Conservation (phyloP, 2,329 filamentous ascomycete genomes). For the Diaporthe nobilis region DNA sequence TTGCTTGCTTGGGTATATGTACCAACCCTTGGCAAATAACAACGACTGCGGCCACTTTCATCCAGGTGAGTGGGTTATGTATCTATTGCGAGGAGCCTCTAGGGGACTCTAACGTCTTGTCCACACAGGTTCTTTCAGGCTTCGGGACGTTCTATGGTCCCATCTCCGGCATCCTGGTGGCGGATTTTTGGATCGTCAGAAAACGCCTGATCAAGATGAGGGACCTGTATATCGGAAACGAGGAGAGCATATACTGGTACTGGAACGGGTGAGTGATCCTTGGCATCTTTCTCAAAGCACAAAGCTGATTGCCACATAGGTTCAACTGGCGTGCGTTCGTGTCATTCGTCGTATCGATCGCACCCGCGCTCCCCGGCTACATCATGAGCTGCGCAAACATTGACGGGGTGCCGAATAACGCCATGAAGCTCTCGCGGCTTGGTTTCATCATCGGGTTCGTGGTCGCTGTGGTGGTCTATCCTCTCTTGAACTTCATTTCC, state of each 20-base stretch:
- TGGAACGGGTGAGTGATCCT: conserved; percentile 7
- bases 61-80: conserved; percentile 1
- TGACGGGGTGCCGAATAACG: conserved; percentile 28
- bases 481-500: conserved; percentile 16
- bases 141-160: conserved; percentile 46
- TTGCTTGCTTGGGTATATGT: conserved; percentile 26
- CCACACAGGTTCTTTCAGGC: conserved; percentile 41
- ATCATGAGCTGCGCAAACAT: conserved; percentile 37
- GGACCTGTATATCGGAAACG: conserved; percentile 43
- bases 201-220: conserved; percentile 43
- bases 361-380: conserved; percentile 35
- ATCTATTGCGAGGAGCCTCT: too few species aligned
- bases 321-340: conserved; percentile 43
- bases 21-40: conserved; percentile 40
- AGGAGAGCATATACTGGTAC: conserved; percentile 46
- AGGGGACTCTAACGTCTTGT: not conserved
- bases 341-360: conserved; percentile 34
- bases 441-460: conserved; percentile 33
- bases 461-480: conserved; percentile 29
- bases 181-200: conserved; percentile 44
- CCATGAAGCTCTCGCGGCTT: conserved; percentile 32
- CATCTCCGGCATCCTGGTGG: conserved; percentile 42
- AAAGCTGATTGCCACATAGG: not conserved
- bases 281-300: not conserved
- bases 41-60: conserved; percentile 36